Base-by-base conservation (phyloP, 768 basidiomycete species). In the Rhodotorula taiwanensis region DNA sequence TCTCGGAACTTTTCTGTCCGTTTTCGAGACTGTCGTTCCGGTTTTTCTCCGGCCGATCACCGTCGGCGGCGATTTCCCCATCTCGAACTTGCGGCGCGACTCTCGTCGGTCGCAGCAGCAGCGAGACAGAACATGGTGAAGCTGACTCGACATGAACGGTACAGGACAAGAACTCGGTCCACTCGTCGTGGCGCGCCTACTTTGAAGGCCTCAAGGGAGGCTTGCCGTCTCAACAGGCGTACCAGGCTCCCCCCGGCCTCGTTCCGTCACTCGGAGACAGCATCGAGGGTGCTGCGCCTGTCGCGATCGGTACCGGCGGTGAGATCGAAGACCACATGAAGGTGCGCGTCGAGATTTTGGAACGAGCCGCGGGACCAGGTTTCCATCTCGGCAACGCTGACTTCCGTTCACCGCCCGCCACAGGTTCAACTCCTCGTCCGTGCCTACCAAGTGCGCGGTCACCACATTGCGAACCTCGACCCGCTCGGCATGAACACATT, bases 371-470 rank as follows among this genome's bases (percentile, higher is more conserved):
- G n/a, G n/a, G n/a, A n/a, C n/a, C n/a, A 43, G 55, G 20, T n/a
- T 20, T 31, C 10, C 30, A 11, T n/a, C 13, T 15, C n/a, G 14
- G 9, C 30, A 39, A 10, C 36, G 36, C 36, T 39, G 36, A 39
- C 36, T 16, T 16, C 11, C 11, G 30, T n/a, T 33, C 23, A 8
- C 3, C 47, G 25, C 60, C 27, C 28, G 34, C 30, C 20, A 4
- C 74, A 98, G 94, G 86, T 91, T 23, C 95, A 99, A 87, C 82
- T 98, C 33, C 85, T 99, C 60, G 91, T 97, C 55, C 87, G 95
- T 60, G 95, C 95, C 5, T 99, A 95, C 78, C 95, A 99, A 84
- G 95, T 99, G 23, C 88, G 94, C 63, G 95, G 95, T 21, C 95
- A 99, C 73, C 92, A 97, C 72, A 81, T 92, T 61, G 95, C 94